These are phyloP conservation scores for Zasmidium angulare DNA, from an alignment of 2,329 filamentous ascomycete species.

Conservation along the genomic window DNA sequence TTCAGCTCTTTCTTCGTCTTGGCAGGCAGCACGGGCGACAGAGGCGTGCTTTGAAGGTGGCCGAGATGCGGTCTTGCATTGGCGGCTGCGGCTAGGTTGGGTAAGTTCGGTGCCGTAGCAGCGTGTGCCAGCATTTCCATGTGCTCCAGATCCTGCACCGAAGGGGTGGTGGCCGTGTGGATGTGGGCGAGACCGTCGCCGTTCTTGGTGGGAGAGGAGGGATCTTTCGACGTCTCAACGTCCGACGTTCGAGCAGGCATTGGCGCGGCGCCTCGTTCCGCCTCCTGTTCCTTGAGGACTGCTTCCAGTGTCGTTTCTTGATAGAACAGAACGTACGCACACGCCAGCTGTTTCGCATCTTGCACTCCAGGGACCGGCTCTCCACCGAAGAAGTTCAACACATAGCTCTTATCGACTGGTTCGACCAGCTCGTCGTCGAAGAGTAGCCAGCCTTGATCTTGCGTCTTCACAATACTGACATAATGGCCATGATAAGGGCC, in stretches of 20 bases:
- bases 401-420: conserved; percentile 93
- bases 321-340: conserved; percentile 96
- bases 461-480: conserved; percentile 95
- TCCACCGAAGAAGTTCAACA: conserved; percentile 95
- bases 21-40: conserved; percentile 52
- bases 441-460: conserved; percentile 90
- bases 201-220: conserved; percentile 22
- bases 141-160: conserved; percentile 45
- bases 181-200: conserved; percentile 32
- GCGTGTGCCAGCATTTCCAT: conserved; percentile 68
- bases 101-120: conserved; percentile 40
- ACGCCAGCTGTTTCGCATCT: conserved; percentile 68
- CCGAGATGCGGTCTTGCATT: conserved; percentile 28
- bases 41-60: conserved; percentile 37
- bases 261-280: conserved; percentile 63
- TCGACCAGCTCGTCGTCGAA: conserved; percentile 99
- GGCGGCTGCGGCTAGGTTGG: background rate
- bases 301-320: conserved; percentile 79
- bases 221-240: conserved; percentile 36
- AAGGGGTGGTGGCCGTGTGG: conserved; percentile 40
- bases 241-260: conserved; percentile 40
- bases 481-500: conserved; percentile 98
- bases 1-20: conserved; percentile 71
- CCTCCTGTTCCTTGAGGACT: conserved; percentile 75
- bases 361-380: conserved; percentile 49